These are phyloP conservation scores for Dianthus caryophyllus DNA, from an alignment of 148 eudicot genomes.

Conservation along the genomic window DNA sequence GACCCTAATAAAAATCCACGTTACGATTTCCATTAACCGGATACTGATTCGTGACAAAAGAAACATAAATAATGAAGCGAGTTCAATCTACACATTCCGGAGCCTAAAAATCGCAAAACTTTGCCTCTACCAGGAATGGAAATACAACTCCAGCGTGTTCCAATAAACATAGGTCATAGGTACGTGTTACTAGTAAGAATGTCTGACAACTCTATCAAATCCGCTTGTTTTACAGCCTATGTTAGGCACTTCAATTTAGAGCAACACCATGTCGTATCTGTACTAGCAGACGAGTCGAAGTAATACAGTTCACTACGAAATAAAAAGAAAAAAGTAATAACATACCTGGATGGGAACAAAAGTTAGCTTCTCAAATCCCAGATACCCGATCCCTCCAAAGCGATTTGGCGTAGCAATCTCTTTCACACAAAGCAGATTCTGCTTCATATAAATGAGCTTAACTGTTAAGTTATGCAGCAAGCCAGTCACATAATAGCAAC, in stretches of 20 bases:
- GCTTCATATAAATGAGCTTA: conserved; percentile 26
- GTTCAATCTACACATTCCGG: too few species aligned
- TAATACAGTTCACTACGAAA: not conserved
- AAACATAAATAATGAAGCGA: too few species aligned
- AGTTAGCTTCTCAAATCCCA: conserved; percentile 94
- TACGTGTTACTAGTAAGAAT: not conserved
- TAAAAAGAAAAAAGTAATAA: not conserved
- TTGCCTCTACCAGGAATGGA: too few species aligned
- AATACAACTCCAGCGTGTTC: too few species aligned
- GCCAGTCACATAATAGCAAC: not conserved
- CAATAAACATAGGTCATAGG: not conserved
- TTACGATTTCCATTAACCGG: too few species aligned
- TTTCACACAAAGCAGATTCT: conserved; percentile 91
- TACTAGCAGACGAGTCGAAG: too few species aligned
- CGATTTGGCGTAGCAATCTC: conserved; percentile 80
- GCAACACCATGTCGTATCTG: too few species aligned
- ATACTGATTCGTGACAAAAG: too few species aligned
- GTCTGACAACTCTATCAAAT: not conserved
- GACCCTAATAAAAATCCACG: too few species aligned
- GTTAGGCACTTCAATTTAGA: too few species aligned
- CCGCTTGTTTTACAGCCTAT: conserved; percentile 1
- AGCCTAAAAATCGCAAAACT: too few species aligned
- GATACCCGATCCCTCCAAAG: conserved; percentile 73
- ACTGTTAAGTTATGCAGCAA: conserved; percentile 2
- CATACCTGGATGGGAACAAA: conserved; percentile 94